These are phyloP conservation scores for Ilex aquifolium DNA, from an alignment of 257 asterid species.

Conservation along the genomic window DNA sequence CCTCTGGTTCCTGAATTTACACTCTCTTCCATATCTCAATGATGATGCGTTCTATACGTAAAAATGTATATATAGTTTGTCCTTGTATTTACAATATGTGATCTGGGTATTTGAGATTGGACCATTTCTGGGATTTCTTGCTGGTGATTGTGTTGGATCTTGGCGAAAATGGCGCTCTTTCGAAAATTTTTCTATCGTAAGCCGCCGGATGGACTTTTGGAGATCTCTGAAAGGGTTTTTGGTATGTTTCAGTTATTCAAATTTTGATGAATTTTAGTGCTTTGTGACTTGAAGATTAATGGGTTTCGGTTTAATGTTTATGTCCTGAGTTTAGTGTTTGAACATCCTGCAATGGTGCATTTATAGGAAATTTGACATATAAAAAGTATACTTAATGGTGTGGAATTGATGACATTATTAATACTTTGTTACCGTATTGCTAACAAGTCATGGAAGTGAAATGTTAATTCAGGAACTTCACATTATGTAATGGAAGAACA, in stretches of 20 bases:
- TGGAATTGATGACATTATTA: background rate
- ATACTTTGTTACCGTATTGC: background rate
- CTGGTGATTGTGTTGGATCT: background rate
- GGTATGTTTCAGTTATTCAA: conserved; percentile 26
- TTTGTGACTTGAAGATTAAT: conserved; percentile 10
- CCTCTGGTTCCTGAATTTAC: background rate
- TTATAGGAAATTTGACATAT: too few relatives aligned
- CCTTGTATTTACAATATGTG: background rate
- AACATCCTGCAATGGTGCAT: background rate
- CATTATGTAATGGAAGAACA: too few relatives aligned
- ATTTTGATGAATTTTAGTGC: conserved; percentile 1
- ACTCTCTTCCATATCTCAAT: background rate
- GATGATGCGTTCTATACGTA: background rate
- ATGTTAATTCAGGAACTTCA: too few relatives aligned
- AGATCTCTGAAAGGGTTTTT: conserved; percentile 48
- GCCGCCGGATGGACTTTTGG: conserved; percentile 53
- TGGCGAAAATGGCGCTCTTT: conserved; percentile 38
- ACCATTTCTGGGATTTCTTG: background rate
- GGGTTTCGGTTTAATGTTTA: background rate
- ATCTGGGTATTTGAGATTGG: background rate
- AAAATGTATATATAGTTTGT: too few relatives aligned
- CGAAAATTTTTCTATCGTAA: conserved; percentile 42
- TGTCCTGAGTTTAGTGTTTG: background rate
- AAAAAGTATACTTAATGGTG: background rate
- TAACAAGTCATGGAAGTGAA: too few relatives aligned